A percentile compares a stretch with the other conserved stretches of the same genome.
Conservation (phyloP, 805 yeast species). For the Tetrapisispora nanseiensis region DNA sequence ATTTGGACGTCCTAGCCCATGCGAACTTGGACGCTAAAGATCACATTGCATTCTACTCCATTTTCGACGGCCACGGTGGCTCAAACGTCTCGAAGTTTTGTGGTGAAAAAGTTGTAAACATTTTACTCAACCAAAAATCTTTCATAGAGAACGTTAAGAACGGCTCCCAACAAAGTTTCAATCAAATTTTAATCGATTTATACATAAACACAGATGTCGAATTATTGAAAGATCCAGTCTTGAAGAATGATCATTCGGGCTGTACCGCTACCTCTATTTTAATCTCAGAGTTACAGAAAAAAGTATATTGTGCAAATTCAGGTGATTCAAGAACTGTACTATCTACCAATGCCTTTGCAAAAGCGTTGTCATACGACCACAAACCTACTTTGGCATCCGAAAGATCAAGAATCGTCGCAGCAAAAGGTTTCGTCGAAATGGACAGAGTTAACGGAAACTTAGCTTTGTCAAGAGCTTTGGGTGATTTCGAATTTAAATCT, state of each 20-base stretch:
- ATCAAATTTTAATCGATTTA: constrained; percentile 71
- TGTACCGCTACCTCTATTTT: constrained; percentile 92
- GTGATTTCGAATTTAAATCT: constrained; percentile 70
- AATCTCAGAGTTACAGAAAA: constrained; percentile 41
- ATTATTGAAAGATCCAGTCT: constrained; percentile 55
- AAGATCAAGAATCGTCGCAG: constrained; percentile 80
- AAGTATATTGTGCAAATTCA: constrained; percentile 75
- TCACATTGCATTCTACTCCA: constrained; percentile 77
- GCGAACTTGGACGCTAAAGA: constrained; percentile 26
- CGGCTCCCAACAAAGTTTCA: constrained; percentile 40
- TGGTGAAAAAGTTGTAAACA: constrained; percentile 65
- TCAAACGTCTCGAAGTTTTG: constrained; percentile 81
- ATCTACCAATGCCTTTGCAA: constrained; percentile 75
- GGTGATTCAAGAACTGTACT: constrained; percentile 94
- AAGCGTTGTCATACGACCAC: constrained; percentile 77
- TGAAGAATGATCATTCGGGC: constrained; percentile 81
- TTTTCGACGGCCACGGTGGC: constrained; percentile 98
- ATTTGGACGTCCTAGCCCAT: constrained; percentile 16
- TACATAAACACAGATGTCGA: constrained; percentile 80
- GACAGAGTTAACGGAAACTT: constrained; percentile 95
- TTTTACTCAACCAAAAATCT: constrained; percentile 53
- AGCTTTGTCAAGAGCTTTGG: constrained; percentile 87
- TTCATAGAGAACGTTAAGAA: constrained; percentile 24
- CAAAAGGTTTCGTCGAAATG: constrained; percentile 97
- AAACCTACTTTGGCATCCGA: constrained; percentile 95